phyloP scores from a whole-genome alignment of 2,329 filamentous ascomycete genomes.

The Cytospora piceicola region DNA sequence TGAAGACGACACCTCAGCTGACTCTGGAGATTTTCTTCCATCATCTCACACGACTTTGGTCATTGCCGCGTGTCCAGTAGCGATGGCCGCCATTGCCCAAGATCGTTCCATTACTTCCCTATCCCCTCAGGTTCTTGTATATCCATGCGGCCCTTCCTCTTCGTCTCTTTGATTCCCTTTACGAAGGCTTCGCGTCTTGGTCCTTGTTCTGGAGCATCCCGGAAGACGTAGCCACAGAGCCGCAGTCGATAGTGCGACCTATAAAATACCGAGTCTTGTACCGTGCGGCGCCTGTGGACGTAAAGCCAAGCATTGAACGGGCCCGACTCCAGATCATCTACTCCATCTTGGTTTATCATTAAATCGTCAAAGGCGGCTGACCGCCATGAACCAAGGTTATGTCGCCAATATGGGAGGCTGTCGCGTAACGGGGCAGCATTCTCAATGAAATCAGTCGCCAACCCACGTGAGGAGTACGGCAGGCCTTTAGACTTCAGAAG shows the following conservation, averaged over 20 bases:
- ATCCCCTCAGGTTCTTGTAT: background rate
- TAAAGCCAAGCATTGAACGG: background rate
- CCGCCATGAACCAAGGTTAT: no score
- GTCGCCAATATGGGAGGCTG: no score
- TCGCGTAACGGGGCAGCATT: background rate
- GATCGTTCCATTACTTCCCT: background rate
- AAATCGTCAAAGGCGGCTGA: no score
- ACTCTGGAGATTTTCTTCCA: background rate
- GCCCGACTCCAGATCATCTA: background rate
- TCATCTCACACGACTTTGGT: background rate
- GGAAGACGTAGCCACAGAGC: conserved; percentile 5
- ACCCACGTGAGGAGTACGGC: background rate
- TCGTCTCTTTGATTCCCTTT: background rate
- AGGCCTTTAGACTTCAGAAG: background rate
- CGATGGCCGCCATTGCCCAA: background rate
- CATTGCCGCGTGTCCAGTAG: background rate
- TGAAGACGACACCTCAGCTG: background rate
- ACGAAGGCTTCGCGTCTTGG: background rate
- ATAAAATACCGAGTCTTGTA: background rate
- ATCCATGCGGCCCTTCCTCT: background rate
- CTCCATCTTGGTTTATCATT: background rate
- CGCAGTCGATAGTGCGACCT: background rate
- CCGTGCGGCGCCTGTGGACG: background rate
- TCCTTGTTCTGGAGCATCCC: background rate
- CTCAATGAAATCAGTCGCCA: background rate